Evolutionary conservation across 192 early-diverging fungal species (phyloP).

Genomic region (Umbelopsis sp.): DNA sequence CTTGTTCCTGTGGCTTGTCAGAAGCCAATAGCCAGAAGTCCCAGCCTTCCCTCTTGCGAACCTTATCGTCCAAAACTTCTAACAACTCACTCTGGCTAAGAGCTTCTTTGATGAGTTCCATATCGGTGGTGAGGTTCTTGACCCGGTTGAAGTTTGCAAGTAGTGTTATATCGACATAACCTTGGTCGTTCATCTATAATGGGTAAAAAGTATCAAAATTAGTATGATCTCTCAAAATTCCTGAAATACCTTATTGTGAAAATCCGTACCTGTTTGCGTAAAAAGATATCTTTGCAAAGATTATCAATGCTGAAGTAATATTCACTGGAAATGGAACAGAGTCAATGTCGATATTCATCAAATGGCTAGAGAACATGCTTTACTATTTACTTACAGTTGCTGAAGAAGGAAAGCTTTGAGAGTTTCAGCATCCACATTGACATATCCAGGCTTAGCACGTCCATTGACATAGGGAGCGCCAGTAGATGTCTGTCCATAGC

Average conservation of each 20-base stretch:
- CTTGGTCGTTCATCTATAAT: constrained; percentile 85
- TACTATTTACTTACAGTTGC: constrained; percentile 53
- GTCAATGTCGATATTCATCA: too few species aligned
- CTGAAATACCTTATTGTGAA: not conserved
- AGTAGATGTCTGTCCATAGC: constrained; percentile 2
- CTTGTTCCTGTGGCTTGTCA: constrained; percentile 30
- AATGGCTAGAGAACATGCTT: not conserved
- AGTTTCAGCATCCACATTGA: constrained; percentile 41
- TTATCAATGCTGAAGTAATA: constrained; percentile 99
- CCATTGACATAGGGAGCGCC: not conserved
- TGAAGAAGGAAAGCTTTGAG: constrained; percentile 61
- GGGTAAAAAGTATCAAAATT: not conserved
- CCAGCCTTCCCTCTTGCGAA: constrained; percentile 81
- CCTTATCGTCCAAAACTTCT: constrained; percentile 38
- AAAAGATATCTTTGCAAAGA: constrained; percentile 93
- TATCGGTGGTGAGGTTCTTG: constrained; percentile 67
- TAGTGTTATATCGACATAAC: constrained; percentile 77
- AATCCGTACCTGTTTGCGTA: constrained; percentile 61
- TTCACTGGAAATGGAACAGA: constrained; percentile 55
- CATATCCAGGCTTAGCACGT: constrained; percentile 10
- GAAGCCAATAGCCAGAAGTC: constrained; percentile 77
- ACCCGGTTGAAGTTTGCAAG: constrained; percentile 92
- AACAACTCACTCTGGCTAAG: constrained; percentile 45
- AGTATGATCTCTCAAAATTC: not conserved
- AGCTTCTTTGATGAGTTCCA: constrained; percentile 62